Conservation (phyloP, 345 rosid species). For the Lepidium aucheri region DNA sequence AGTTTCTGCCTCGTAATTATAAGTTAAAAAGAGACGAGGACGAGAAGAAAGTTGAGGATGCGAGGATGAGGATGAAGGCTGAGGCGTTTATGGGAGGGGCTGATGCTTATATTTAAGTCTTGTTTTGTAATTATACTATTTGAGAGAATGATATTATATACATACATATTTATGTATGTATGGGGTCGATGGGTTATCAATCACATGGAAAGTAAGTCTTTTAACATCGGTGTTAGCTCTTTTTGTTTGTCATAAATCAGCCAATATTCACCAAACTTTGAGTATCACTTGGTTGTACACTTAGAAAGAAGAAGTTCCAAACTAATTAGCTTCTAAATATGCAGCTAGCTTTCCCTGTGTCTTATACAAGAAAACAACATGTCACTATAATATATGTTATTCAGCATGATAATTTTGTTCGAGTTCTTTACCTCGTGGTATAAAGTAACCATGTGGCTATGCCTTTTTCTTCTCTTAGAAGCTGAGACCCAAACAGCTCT, state of each 20-base stretch:
- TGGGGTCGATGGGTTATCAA: too few species aligned
- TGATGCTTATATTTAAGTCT: too few species aligned
- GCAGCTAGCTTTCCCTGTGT: constrained; percentile 58
- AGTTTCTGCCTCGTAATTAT: too few species aligned
- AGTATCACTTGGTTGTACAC: constrained; percentile 34
- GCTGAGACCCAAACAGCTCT: constrained; percentile 93
- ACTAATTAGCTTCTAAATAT: constrained; percentile 35
- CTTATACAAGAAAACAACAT: background rate
- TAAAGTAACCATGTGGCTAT: constrained; percentile 66
- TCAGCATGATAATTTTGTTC: background rate
- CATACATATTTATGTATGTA: too few species aligned
- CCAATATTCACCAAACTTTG: background rate
- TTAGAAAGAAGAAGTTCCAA: constrained; percentile 39
- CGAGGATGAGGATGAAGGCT: too few species aligned
- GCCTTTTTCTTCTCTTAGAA: constrained; percentile 63
- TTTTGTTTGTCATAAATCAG: background rate
- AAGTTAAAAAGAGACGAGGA: too few species aligned
- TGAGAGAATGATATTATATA: too few species aligned
- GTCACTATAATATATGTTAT: background rate
- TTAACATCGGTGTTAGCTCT: too few species aligned
- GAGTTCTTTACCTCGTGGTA: constrained; percentile 48
- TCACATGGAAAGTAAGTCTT: too few species aligned
- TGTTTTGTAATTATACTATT: too few species aligned
- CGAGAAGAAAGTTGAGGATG: too few species aligned
- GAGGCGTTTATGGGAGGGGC: too few species aligned